phyloP scores from a whole-genome alignment of 805 yeast genomes.

The Yamadazyma olivae region DNA sequence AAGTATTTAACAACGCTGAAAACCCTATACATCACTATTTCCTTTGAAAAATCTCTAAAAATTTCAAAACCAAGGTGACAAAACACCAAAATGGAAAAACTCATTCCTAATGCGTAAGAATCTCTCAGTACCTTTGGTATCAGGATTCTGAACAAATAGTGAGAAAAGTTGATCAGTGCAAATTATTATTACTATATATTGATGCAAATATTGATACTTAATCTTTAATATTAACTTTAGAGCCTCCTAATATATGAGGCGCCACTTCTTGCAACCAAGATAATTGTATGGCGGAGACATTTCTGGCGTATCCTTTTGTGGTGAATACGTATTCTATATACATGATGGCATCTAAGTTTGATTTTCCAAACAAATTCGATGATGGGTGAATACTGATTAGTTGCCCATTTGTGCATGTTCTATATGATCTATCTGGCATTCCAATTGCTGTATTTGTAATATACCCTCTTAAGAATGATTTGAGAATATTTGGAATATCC shows the following conservation, averaged over 20 bases:
- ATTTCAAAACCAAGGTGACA: too few species aligned
- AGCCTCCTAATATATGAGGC: slow-evolving; percentile 55
- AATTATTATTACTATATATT: too few species aligned
- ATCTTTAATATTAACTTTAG: slow-evolving; percentile 24
- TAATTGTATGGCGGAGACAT: slow-evolving; percentile 75
- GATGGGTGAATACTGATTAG: slow-evolving; percentile 88
- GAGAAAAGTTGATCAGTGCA: background rate
- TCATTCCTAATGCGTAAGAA: too few species aligned
- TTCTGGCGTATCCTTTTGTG: slow-evolving; percentile 87
- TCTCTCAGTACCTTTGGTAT: too few species aligned
- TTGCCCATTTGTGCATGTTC: slow-evolving; percentile 83
- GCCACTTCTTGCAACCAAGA: slow-evolving; percentile 85
- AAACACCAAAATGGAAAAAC: too few species aligned
- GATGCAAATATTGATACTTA: too few species aligned
- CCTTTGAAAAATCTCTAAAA: too few species aligned
- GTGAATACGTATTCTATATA: slow-evolving; percentile 94
- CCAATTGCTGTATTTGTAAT: slow-evolving; percentile 91
- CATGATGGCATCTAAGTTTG: slow-evolving; percentile 79
- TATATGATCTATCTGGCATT: slow-evolving; percentile 88
- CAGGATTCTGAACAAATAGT: background rate
- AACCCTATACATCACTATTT: too few species aligned
- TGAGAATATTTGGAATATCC: slow-evolving; percentile 59
- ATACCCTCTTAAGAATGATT: slow-evolving; percentile 80
- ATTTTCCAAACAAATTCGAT: slow-evolving; percentile 75
- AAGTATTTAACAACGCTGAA: too few species aligned